Conservation (phyloP, 2,329 filamentous ascomycete species). For the Fusarium agapanthi region DNA sequence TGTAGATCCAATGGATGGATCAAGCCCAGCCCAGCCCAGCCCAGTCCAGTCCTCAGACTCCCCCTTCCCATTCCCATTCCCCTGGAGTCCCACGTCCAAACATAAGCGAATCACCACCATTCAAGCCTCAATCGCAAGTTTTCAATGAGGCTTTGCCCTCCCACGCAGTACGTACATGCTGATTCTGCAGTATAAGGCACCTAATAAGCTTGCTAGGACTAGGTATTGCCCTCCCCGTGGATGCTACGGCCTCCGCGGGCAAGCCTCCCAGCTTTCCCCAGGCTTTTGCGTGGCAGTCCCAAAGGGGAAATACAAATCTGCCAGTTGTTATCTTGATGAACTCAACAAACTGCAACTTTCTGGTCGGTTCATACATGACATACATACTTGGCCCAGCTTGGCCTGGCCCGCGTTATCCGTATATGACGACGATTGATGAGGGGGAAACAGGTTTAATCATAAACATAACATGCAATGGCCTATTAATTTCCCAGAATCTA, state of each 20-base stretch:
- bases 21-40: neutral
- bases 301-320: slow-evolving; percentile 26
- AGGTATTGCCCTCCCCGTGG: neutral
- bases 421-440: slow-evolving; percentile 19
- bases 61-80: slow-evolving; percentile 32
- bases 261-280: slow-evolving; percentile 27
- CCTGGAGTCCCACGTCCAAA: slow-evolving; percentile 9
- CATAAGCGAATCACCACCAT: slow-evolving; percentile 20
- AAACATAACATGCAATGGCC: neutral
- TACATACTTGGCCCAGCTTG: slow-evolving; percentile 11
- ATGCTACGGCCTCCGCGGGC: slow-evolving; percentile 14
- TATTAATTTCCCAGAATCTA: neutral
- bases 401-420: slow-evolving; percentile 12
- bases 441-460: neutral
- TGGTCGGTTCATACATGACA: slow-evolving; percentile 9
- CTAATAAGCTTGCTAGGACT: neutral
- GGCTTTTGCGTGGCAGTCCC: slow-evolving; percentile 25
- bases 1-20: slow-evolving; percentile 37
- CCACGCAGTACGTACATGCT: neutral
- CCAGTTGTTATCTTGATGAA: slow-evolving; percentile 1
- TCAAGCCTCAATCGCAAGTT: slow-evolving; percentile 28
- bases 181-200: neutral
- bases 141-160: slow-evolving; percentile 5
- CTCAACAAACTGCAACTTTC: slow-evolving; percentile 37
- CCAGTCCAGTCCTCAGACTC: neutral